Percentiles rank a stretch among this genome's conserved stretches.
Conservation (phyloP, 2,329 filamentous ascomycete genomes). For the Epichloe baconii region DNA sequence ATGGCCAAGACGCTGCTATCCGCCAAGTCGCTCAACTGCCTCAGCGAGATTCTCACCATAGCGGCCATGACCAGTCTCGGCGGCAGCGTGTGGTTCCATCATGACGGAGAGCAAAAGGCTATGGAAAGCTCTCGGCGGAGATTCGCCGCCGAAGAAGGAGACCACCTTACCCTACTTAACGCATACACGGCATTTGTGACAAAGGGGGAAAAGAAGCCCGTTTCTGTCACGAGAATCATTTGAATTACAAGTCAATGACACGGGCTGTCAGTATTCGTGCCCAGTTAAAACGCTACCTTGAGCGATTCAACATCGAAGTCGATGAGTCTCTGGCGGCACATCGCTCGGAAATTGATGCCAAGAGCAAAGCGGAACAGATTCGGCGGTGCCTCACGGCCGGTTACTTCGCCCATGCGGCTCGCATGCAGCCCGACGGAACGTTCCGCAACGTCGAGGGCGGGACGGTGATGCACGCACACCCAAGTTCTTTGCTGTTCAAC, state of each 20-base stretch:
- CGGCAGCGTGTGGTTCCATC: conserved; percentile 69
- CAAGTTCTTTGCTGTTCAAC: conserved; percentile 89
- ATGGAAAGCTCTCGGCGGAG: conserved; percentile 63
- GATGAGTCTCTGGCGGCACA: conserved; percentile 44
- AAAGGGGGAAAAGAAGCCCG: conserved; percentile 62
- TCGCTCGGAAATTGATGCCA: conserved; percentile 17
- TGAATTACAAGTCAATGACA: conserved; percentile 77
- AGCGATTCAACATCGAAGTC: conserved; percentile 64
- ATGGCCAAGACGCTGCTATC: conserved; percentile 79
- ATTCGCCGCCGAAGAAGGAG: conserved; percentile 86
- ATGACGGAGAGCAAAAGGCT: conserved; percentile 62
- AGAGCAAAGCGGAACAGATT: conserved; percentile 54
- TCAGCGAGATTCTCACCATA: conserved; percentile 79
- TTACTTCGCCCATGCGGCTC: conserved; percentile 85
- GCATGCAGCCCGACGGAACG: conserved; percentile 85
- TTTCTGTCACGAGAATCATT: conserved; percentile 75
- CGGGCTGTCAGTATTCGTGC: conserved; percentile 75
- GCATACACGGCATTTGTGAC: conserved; percentile 84
- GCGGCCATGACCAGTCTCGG: conserved; percentile 88
- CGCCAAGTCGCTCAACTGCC: conserved; percentile 60
- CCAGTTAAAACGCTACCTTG: conserved; percentile 76
- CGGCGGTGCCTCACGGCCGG: conserved; percentile 75
- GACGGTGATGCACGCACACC: conserved; percentile 72
- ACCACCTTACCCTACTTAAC: conserved; percentile 85
- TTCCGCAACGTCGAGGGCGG: conserved; percentile 77